Evolutionary conservation across 768 basidiomycete genomes (phyloP).

Genomic region (Lanmaoa pseudosensibilis): DNA sequence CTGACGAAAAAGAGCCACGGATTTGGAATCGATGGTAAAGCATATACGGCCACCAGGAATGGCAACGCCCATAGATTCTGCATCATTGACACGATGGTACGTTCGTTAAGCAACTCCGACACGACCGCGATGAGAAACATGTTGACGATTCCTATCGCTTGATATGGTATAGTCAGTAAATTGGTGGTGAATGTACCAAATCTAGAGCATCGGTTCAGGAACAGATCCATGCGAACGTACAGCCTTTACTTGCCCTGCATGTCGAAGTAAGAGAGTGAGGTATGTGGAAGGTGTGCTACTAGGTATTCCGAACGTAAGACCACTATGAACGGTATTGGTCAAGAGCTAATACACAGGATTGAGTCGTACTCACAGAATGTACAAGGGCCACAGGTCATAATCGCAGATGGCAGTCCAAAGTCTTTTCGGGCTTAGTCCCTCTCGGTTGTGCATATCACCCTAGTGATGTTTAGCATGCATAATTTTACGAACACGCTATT

Average conservation of each 20-base stretch:
- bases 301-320: slow-evolving; percentile 55
- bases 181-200: slow-evolving; percentile 63
- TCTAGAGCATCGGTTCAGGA: slow-evolving; percentile 27
- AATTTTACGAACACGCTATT: neutral
- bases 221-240: neutral
- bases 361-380: slow-evolving; percentile 40
- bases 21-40: slow-evolving; percentile 47
- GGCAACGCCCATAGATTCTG: slow-evolving; percentile 62
- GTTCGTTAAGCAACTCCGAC: slow-evolving; percentile 53
- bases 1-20: slow-evolving; percentile 56
- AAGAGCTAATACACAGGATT: neutral
- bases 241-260: slow-evolving; percentile 42
- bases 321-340: slow-evolving; percentile 30
- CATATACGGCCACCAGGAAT: slow-evolving; percentile 56
- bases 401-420: slow-evolving; percentile 58
- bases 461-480: neutral
- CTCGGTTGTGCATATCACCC: slow-evolving; percentile 67
- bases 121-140: slow-evolving; percentile 51
- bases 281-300: slow-evolving; percentile 50
- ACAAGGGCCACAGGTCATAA: slow-evolving; percentile 68
- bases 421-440: slow-evolving; percentile 50
- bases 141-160: slow-evolving; percentile 49
- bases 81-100: slow-evolving; percentile 53
- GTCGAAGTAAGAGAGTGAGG: slow-evolving; percentile 55
- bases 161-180: slow-evolving; percentile 58